Base-by-base conservation (phyloP, 2,329 filamentous ascomycete genomes). In the Nectriaceae sp. region DNA sequence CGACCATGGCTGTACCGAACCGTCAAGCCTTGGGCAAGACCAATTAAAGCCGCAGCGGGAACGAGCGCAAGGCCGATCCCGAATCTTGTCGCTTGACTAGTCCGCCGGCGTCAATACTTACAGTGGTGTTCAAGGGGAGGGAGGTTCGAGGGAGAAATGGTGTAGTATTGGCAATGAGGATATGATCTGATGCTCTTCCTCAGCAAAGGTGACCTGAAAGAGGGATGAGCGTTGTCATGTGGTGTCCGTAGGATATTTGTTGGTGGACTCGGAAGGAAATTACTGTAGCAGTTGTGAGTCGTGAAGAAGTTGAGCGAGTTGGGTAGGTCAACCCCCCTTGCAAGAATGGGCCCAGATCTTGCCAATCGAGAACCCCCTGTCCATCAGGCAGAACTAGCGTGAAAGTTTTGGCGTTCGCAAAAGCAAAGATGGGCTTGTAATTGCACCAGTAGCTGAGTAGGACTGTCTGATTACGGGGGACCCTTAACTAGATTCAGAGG, bases 401-500 rank as follows among this genome's bases (percentile, higher is more conserved):
- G 33, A 22, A 43, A 29, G 43, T 51, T 31, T 26, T 43, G 38
- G 18, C 39, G 38, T 36, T 33, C 22, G 35, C 35, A 58, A 48
- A 59, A 57, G 55, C 55, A 56, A 61, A 48, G 19, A 26, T 45
- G 47, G 40, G 45, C 38, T 37, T 26, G 47, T 47, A 46, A 55
- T 49, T 49, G 49, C 40, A 48, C 31, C 42, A 42, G 41, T 44
- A 41, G 39, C 46, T 42, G 47, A 46, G 39, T 44, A 48, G 46
- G 22, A 29, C 18, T 57, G 54, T 60, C 49, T 62, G 60, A 61
- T 60, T 61, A 62, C n/a, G n/a, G n/a, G n/a, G n/a, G 57, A 40
- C 46, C 42, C 54, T 57, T 40, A 39, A 46, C 29, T 40, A 37
- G 49, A 46, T 35, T 33, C 42, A 21, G 31, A 41, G 44, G 46